These are phyloP conservation scores for Trichoderma sp. DNA, from an alignment of 2,329 filamentous ascomycete species.

Conservation along the genomic window DNA sequence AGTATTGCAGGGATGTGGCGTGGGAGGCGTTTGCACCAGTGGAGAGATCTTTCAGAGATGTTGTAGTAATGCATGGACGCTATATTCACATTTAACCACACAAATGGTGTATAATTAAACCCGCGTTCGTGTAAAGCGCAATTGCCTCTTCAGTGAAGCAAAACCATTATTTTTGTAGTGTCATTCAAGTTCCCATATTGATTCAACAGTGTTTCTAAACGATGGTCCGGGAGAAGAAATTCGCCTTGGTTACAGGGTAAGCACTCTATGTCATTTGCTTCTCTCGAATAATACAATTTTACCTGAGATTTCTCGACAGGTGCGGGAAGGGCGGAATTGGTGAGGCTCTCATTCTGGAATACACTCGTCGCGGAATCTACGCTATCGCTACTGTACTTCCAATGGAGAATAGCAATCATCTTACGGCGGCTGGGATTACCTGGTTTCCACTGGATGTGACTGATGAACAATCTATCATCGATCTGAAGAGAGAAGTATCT, in stretches of 20 bases:
- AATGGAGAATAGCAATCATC: slow-evolving; percentile 27
- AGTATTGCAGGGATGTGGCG: background rate
- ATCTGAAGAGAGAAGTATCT: slow-evolving; percentile 25
- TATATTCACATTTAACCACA: background rate
- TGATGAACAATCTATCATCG: slow-evolving; percentile 29
- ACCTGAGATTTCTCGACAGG: background rate
- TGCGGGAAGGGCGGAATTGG: slow-evolving; percentile 32
- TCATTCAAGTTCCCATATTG: background rate
- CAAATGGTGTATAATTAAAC: background rate
- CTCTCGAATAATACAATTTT: background rate
- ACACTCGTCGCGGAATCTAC: slow-evolving; percentile 31
- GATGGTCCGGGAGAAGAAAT: background rate
- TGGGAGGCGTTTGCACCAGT: background rate
- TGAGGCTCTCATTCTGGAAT: slow-evolving; percentile 28
- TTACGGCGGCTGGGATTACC: slow-evolving; percentile 29
- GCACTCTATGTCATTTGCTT: background rate
- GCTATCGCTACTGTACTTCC: slow-evolving; percentile 38
- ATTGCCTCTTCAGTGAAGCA: background rate
- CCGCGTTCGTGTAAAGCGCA: background rate
- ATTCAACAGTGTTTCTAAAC: background rate
- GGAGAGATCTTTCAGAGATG: background rate
- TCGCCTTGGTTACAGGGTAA: slow-evolving; percentile 14
- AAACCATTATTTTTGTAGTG: background rate
- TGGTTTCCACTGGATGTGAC: slow-evolving; percentile 38
- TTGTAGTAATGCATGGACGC: too few relatives aligned